These are phyloP conservation scores for Raffaelea ambrosiae DNA, from an alignment of 2,329 filamentous ascomycete species.

Conservation along the genomic window DNA sequence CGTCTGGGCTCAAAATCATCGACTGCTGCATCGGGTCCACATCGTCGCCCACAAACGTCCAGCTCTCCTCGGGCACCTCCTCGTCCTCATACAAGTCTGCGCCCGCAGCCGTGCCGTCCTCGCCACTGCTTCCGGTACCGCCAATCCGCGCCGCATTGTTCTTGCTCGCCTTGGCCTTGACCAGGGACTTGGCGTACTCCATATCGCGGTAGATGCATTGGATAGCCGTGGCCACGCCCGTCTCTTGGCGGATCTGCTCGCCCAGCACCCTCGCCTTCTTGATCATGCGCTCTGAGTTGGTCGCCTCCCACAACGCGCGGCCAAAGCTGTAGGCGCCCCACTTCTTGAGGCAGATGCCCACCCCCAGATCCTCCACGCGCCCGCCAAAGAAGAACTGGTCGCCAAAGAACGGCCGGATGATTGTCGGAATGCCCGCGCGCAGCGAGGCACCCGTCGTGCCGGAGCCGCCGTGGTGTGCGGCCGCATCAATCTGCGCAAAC, in stretches of 20 bases:
- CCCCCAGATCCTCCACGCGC: conserved; percentile 85
- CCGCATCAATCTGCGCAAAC: conserved; percentile 87
- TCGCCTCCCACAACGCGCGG: conserved; percentile 82
- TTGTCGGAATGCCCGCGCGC: conserved; percentile 82
- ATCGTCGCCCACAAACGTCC: conserved; percentile 71
- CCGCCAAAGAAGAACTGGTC: conserved; percentile 95
- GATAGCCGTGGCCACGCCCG: conserved; percentile 83
- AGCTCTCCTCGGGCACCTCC: conserved; percentile 71
- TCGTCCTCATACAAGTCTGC: too few relatives aligned
- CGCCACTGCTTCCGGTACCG: conserved; percentile 38
- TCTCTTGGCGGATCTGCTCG: conserved; percentile 82
- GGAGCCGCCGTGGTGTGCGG: conserved; percentile 87
- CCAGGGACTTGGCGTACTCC: conserved; percentile 80
- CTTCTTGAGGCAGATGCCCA: conserved; percentile 82
- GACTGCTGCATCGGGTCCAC: conserved; percentile 1
- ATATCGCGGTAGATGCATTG: conserved; percentile 91
- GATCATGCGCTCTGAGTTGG: conserved; percentile 85
- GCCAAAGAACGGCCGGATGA: conserved; percentile 94
- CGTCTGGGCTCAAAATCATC: too few relatives aligned
- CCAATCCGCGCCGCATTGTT: conserved; percentile 24
- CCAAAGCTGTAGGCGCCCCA: conserved; percentile 82
- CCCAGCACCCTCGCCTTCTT: conserved; percentile 74
- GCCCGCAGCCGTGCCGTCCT: conserved; percentile 19
- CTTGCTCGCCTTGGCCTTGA: conserved; percentile 56
- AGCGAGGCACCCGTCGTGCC: conserved; percentile 93